Conservation (phyloP, 768 basidiomycete species). For the Hericium coralloides region DNA sequence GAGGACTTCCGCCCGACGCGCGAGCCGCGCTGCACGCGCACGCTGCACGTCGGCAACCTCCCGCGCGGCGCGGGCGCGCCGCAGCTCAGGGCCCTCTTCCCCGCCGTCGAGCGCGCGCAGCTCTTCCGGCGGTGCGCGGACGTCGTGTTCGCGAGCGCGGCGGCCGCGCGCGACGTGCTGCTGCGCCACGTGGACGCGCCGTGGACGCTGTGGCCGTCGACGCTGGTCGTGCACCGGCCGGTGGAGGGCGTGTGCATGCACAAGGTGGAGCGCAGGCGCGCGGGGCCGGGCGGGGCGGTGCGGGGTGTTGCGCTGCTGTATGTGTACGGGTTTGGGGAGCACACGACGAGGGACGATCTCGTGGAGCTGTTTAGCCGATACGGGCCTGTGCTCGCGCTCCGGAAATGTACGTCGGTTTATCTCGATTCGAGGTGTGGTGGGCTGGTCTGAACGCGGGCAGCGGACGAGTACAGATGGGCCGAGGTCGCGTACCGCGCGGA, state of each 20-base stretch:
- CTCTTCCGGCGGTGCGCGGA: neutral
- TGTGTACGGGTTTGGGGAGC: neutral
- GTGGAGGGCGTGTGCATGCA: neutral
- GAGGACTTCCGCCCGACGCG: neutral
- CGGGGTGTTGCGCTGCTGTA: neutral
- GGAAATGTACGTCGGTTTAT: neutral
- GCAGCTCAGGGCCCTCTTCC: neutral
- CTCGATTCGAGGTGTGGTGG: neutral
- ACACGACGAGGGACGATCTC: neutral
- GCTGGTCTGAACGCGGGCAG: neutral
- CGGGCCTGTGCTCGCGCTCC: neutral
- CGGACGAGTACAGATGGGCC: neutral
- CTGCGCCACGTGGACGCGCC: neutral
- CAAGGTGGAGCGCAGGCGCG: neutral
- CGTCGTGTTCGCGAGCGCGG: neutral
- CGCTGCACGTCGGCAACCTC: neutral
- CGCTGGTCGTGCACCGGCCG: neutral
- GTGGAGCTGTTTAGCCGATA: neutral
- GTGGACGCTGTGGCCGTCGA: neutral
- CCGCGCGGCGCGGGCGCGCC: neutral
- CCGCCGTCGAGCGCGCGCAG: neutral
- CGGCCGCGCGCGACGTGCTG: neutral
- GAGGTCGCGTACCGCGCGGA: neutral
- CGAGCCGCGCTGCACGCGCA: neutral
- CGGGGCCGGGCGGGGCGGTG: neutral